Evolutionary conservation across 176 grass and related monocot genomes (phyloP).

Genomic region (Urochloa ruziziensis): DNA sequence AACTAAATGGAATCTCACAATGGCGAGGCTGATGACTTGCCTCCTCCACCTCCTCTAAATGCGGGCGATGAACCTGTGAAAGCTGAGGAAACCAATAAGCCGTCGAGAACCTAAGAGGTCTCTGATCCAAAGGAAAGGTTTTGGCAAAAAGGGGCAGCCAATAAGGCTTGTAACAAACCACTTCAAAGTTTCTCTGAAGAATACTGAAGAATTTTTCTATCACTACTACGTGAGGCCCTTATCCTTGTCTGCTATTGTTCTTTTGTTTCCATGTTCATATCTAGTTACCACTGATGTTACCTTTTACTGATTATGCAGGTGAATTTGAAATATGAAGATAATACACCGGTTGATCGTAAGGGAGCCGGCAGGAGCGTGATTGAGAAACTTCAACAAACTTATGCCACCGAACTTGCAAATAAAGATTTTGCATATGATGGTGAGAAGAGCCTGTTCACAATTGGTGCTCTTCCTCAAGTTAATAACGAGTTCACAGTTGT

Average conservation of each 20-base stretch:
- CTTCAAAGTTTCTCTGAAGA: conserved; percentile 58
- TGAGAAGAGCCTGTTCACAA: conserved; percentile 80
- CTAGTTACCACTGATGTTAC: background rate
- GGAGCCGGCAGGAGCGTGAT: conserved; percentile 67
- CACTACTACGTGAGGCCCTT: conserved; percentile 61
- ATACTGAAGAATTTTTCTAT: conserved; percentile 50
- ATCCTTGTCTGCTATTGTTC: background rate
- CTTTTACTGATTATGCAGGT: conserved; percentile 52
- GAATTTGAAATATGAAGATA: conserved; percentile 81
- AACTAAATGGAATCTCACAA: conserved; percentile 42
- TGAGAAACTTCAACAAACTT: conserved; percentile 76
- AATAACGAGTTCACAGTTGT: conserved; percentile 79
- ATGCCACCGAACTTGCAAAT: conserved; percentile 54
- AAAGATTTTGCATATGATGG: conserved; percentile 95
- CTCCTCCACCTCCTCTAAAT: conserved; percentile 29
- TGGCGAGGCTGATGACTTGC: conserved; percentile 38
- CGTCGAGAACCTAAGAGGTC: conserved; percentile 46
- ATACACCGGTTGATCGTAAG: conserved; percentile 79
- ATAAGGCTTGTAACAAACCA: conserved; percentile 62
- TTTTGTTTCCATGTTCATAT: background rate
- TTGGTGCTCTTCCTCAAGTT: conserved; percentile 66
- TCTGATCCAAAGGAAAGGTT: conserved; percentile 44
- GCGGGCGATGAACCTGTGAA: conserved; percentile 31
- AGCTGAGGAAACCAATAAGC: conserved; percentile 25
- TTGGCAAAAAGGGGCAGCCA: conserved; percentile 44